Evolutionary conservation across 345 rosid species (phyloP), one percentile per base, ranked within the genome.

Genomic region (Gynandropsis gynandra): DNA sequence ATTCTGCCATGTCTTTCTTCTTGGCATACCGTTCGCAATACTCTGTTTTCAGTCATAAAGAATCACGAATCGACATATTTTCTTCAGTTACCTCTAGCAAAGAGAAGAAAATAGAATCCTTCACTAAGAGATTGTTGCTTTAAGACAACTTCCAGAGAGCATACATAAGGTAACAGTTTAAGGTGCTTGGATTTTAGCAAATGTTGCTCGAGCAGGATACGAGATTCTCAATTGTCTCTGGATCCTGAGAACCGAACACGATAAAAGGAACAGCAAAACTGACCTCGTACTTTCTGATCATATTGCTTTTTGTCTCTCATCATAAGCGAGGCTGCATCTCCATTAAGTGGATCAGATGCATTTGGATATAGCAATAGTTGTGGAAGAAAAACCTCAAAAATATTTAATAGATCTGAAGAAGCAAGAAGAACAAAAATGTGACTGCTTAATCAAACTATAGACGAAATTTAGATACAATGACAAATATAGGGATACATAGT

Each of bases 321-420:
- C 90, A 82, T 75, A 64, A 82, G 65, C 14, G 86, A 73, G 32
- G 90, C 86, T 11, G 86, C 90, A 57, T 82, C 86, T 3, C 83
- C 78, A 40, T 75, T 82, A 10, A 82, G 70, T 21, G 90, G 90
- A 54, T 82, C 83, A 24, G 86, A 77, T 21, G 86, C 76, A 58
- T 82, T 82, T 36, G 89, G 89, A 64, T 82, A 79, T 38, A 75
- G 80, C 63, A 82, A 65, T 42, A 82, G 81, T 41, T 82, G 89
- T 8, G 86, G 89, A 62, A 79, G 78, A 49, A 79, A 82, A 18
- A 74, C 81, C 69, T 79, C 90, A 63, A 82, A 82, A 40, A 82
- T 72, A 57, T 77, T 82, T 48, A 82, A 65, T 43, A 82, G 79
- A 72, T 82, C 90, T 82, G 80, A 72, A 67, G 36, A 45, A 54